These are phyloP conservation scores for Pseudoscleropodium purum DNA, from an alignment of 225 moss, liverwort and hornwort genomes.

Conservation along the genomic window DNA sequence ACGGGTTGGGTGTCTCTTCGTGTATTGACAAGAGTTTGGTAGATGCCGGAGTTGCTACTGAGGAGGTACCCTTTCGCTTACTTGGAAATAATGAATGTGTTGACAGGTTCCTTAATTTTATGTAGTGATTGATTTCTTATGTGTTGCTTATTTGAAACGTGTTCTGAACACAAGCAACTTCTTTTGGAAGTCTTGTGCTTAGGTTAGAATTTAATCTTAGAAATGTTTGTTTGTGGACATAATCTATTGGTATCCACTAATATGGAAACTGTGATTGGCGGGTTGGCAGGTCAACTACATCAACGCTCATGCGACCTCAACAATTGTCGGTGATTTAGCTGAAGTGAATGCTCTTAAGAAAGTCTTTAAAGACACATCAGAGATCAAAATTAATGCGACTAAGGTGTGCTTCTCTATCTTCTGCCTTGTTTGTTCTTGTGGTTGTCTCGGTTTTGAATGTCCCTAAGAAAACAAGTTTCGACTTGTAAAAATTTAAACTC, in stretches of 20 bases:
- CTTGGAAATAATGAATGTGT: background rate
- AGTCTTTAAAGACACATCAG: slow-evolving; percentile 73
- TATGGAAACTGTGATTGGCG: background rate
- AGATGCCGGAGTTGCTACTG: slow-evolving; percentile 82
- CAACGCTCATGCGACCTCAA: slow-evolving; percentile 96
- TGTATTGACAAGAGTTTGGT: slow-evolving; percentile 86
- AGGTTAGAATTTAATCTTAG: background rate
- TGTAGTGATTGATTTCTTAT: background rate
- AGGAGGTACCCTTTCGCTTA: slow-evolving; percentile 56
- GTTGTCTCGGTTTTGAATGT: background rate
- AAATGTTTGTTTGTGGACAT: background rate
- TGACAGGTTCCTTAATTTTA: background rate
- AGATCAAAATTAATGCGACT: slow-evolving; percentile 89
- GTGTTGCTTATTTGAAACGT: background rate
- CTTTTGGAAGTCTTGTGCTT: background rate
- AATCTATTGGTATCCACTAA: background rate
- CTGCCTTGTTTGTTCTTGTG: background rate
- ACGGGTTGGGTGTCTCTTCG: slow-evolving; percentile 90
- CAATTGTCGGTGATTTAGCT: slow-evolving; percentile 90
- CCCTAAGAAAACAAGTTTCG: background rate
- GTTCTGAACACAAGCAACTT: background rate
- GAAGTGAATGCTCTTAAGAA: slow-evolving; percentile 96
- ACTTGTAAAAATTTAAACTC: background rate
- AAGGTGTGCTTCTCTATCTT: slow-evolving; percentile 37
- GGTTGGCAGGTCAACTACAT: slow-evolving; percentile 72